Evolutionary conservation across 73 alveolate species (phyloP).

Genomic region (Breviolum minutum): DNA sequence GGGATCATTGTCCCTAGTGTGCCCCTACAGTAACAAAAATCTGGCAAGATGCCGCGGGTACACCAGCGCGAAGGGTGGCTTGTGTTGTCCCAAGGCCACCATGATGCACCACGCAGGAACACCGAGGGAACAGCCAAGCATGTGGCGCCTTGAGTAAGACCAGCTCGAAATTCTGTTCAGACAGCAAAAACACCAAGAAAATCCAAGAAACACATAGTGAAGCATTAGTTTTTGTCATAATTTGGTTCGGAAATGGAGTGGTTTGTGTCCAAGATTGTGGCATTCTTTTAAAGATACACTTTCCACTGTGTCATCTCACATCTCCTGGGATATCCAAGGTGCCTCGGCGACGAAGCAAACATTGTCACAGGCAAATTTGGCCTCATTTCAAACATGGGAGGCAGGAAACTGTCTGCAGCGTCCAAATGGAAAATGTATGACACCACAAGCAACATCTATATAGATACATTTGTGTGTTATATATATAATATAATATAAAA

Average conservation of each 20-base stretch:
- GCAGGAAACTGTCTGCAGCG: no score
- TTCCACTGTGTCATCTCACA: neutral
- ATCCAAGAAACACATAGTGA: neutral
- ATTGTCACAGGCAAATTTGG: neutral
- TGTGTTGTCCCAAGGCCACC: constrained; percentile 71
- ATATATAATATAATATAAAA: no score
- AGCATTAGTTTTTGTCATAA: no score
- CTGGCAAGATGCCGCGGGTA: constrained; percentile 6
- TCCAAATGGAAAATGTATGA: no score
- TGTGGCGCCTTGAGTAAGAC: constrained; percentile 27
- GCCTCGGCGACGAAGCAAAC: constrained; percentile 8
- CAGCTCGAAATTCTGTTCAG: neutral
- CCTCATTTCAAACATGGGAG: neutral
- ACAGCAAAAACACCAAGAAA: neutral
- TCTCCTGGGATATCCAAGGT: neutral
- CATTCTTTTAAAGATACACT: no score
- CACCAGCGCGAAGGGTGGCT: constrained; percentile 28
- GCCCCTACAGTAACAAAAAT: neutral
- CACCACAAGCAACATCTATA: no score
- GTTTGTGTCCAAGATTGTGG: no score
- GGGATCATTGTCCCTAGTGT: no score
- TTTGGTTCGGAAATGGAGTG: no score
- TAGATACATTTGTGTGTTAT: no score
- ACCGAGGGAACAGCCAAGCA: constrained; percentile 53
- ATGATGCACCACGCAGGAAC: constrained; percentile 58